These are phyloP conservation scores for Colletotrichum sansevieriae DNA, from an alignment of 2,329 filamentous ascomycete genomes.

Conservation along the genomic window DNA sequence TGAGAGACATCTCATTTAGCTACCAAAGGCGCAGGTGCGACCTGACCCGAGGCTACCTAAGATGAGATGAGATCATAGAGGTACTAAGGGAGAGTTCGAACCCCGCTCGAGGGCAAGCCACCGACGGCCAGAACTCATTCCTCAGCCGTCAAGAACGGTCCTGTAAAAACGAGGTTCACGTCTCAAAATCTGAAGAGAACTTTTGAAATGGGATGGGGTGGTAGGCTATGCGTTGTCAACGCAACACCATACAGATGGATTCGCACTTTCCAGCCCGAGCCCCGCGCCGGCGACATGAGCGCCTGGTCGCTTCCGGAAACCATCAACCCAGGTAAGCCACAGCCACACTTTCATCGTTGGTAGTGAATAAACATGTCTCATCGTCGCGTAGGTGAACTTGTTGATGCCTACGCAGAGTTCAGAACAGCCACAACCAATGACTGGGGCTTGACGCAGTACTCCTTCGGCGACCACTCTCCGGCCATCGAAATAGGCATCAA, in stretches of 20 bases:
- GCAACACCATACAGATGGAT: slow-evolving; percentile 7
- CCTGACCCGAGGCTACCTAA: too few species aligned
- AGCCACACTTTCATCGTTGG: too few species aligned
- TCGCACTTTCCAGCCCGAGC: not conserved
- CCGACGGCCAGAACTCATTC: too few species aligned
- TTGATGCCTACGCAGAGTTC: slow-evolving; percentile 11
- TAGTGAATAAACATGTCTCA: too few species aligned
- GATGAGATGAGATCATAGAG: too few species aligned
- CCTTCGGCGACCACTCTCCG: slow-evolving; percentile 9
- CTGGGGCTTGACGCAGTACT: slow-evolving; percentile 2
- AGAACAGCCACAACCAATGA: slow-evolving; percentile 11
- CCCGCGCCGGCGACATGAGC: slow-evolving; percentile 6
- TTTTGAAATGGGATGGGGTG: slow-evolving; percentile 2
- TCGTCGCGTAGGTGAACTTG: not conserved
- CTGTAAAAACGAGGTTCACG: too few species aligned
- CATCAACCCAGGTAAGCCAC: not conserved
- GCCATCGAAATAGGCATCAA: slow-evolving; percentile 13
- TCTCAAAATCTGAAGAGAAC: not conserved
- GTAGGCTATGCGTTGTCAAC: slow-evolving; percentile 1
- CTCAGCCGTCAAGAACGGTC: too few species aligned
- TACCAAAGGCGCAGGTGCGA: too few species aligned
- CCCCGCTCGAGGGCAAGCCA: too few species aligned
- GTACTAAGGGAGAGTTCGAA: too few species aligned
- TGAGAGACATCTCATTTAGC: too few species aligned
- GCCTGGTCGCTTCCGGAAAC: not conserved